phyloP scores from a whole-genome alignment of 768 basidiomycete genomes.

The Dentipellis sp. region DNA sequence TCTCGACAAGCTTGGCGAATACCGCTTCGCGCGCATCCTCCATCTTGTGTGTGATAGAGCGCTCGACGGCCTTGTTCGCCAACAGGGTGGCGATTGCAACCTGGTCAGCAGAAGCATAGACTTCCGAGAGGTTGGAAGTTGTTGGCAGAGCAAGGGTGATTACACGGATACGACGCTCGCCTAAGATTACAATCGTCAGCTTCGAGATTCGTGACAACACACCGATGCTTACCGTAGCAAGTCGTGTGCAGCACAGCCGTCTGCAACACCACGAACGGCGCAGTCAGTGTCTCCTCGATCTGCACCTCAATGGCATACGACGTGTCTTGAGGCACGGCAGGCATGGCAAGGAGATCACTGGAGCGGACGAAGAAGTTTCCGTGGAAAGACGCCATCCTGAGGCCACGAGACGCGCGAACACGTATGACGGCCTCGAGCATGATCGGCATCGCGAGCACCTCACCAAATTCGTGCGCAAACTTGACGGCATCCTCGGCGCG shows the following conservation, averaged over 20 bases:
- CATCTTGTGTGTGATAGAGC: conserved; percentile 73
- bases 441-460: conserved; percentile 87
- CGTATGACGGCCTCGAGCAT: conserved; percentile 97
- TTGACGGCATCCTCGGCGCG: conserved; percentile 95
- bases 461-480: conserved; percentile 95
- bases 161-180: conserved; percentile 83
- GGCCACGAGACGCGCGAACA: conserved; percentile 76
- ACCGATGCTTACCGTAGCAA: conserved; percentile 26
- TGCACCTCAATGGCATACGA: conserved; percentile 49
- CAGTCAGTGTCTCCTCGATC: conserved; percentile 42
- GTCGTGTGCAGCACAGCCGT: conserved; percentile 48
- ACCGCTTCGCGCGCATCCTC: conserved; percentile 87
- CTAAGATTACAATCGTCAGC: conserved; percentile 1
- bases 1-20: conserved; percentile 75
- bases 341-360: conserved; percentile 46
- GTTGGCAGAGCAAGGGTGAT: conserved; percentile 83
- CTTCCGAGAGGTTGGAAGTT: conserved; percentile 78
- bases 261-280: conserved; percentile 43
- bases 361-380: conserved; percentile 56
- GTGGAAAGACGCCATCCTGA: conserved; percentile 50
- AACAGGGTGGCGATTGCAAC: conserved; percentile 76
- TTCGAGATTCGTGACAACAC: neutral
- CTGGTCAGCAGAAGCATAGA: conserved; percentile 88
- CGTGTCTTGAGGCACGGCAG: conserved; percentile 45
- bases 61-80: conserved; percentile 90